Conservation (phyloP, 805 yeast genomes). For the Debaryomyces maramus region DNA sequence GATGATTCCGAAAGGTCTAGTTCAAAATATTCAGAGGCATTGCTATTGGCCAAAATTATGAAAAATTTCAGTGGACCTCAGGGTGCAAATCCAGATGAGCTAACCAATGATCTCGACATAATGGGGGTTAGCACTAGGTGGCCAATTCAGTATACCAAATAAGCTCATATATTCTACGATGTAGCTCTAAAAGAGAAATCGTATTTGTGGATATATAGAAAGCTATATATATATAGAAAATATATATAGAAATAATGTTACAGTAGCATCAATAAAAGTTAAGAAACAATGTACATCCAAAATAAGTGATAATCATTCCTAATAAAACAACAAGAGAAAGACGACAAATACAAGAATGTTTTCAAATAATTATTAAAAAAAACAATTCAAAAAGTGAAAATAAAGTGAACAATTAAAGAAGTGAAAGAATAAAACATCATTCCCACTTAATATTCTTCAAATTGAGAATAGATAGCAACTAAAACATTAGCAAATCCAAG, state of each 20-base stretch:
- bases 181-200: neutral
- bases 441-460: conserved; percentile 37
- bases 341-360: neutral
- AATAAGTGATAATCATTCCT: neutral
- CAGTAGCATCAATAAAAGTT: conserved; percentile 4
- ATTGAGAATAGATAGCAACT: conserved; percentile 53
- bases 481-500: conserved; percentile 47
- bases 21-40: conserved; percentile 32
- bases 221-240: conserved; percentile 1
- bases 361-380: neutral
- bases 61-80: conserved; percentile 44
- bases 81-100: conserved; percentile 32
- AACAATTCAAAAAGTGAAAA: neutral
- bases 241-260: conserved; percentile 5
- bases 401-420: neutral
- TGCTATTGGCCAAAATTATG: conserved; percentile 41
- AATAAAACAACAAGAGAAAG: neutral
- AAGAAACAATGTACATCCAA: conserved; percentile 4
- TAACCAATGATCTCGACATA: conserved; percentile 33
- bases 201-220: neutral
- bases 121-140: conserved; percentile 39
- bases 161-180: neutral
- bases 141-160: conserved; percentile 22
- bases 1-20: conserved; percentile 13
- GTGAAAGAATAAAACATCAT: conserved; percentile 1